Base-by-base conservation (phyloP, 495 filamentous ascomycete species). In the Aspergillus sclerotioniger region DNA sequence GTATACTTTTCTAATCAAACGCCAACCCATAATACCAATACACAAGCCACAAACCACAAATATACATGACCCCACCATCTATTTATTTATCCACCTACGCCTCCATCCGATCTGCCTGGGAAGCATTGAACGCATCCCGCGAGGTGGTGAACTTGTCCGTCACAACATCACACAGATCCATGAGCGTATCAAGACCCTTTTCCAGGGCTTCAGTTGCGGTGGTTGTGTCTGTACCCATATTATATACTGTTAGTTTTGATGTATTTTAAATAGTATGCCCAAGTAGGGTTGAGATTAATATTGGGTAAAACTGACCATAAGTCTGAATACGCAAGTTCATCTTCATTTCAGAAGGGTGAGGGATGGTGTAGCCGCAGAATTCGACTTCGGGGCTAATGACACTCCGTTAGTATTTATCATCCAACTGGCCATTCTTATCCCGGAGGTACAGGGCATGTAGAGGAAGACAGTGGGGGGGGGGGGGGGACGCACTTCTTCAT, bases 261-360 rank as follows among this genome's bases (percentile, higher is more conserved):
- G n/a, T n/a, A n/a, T n/a, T n/a, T n/a, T n/a, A n/a, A n/a, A n/a
- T n/a, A n/a, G n/a, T n/a, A n/a, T n/a, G n/a, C n/a, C n/a, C n/a
- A n/a, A n/a, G n/a, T n/a, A n/a, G n/a, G n/a, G n/a, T n/a, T n/a
- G n/a, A n/a, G n/a, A n/a, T n/a, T n/a, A n/a, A n/a, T n/a, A n/a
- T n/a, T n/a, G n/a, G n/a, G n/a, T n/a, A n/a, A n/a, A n/a, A n/a
- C 84, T 65, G 73, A 96, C 94, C 90, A 62, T 89, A 96, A 53
- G 93, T 98, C 74, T 98, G 94, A 61, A 98, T 97, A 54, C 94
- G 84, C 29, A 98, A 73, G 68, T 97, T 95, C 94, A 98, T 96
- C 74, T 95, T 92, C 12, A 85, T 74, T 67, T 98, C 94, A 16
- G 92, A 96, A 33, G 95, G 94, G 77, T 98, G 94, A 8, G 94